A percentile compares a stretch with the other conserved stretches of the same genome.
These are phyloP conservation scores for Lichtheimia ornata DNA, from an alignment of 371 early-diverging fungal species.

Conservation along the genomic window DNA sequence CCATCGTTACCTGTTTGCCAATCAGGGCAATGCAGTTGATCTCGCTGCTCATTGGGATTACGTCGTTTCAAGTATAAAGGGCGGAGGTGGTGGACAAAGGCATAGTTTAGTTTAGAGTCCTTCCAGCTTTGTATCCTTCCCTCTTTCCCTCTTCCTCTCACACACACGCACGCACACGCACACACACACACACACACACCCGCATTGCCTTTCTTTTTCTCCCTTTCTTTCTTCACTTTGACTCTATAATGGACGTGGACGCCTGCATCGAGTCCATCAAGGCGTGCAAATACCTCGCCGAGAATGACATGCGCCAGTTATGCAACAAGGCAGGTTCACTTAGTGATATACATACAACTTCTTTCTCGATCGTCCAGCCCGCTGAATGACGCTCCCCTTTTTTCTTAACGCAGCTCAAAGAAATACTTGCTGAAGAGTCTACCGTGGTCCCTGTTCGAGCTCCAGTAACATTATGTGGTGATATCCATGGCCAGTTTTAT, in stretches of 20 bases:
- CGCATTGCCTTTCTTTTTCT: conserved; percentile 8
- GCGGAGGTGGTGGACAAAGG: background rate
- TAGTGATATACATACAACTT: no score
- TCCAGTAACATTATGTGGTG: conserved; percentile 97
- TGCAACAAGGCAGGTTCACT: conserved; percentile 79
- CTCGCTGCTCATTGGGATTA: conserved; percentile 50
- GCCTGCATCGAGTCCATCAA: conserved; percentile 55
- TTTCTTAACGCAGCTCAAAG: conserved; percentile 71
- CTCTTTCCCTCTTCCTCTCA: background rate
- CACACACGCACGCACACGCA: background rate
- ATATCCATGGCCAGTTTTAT: conserved; percentile 99
- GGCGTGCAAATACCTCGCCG: conserved; percentile 90
- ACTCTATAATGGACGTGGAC: conserved; percentile 56
- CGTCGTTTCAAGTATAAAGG: background rate
- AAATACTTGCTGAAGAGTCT: conserved; percentile 92
- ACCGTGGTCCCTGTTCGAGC: conserved; percentile 93
- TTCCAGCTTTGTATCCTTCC: no score
- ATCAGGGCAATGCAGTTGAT: conserved; percentile 80
- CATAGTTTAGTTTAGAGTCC: background rate
- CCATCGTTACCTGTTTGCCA: conserved; percentile 45
- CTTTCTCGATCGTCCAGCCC: no score
- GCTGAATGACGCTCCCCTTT: background rate
- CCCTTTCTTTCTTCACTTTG: conserved; percentile 7
- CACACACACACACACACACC: no score
- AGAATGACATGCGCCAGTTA: conserved; percentile 92